Base-by-base conservation (phyloP, 139 green algal genomes). In the Chlorella sp. region DNA sequence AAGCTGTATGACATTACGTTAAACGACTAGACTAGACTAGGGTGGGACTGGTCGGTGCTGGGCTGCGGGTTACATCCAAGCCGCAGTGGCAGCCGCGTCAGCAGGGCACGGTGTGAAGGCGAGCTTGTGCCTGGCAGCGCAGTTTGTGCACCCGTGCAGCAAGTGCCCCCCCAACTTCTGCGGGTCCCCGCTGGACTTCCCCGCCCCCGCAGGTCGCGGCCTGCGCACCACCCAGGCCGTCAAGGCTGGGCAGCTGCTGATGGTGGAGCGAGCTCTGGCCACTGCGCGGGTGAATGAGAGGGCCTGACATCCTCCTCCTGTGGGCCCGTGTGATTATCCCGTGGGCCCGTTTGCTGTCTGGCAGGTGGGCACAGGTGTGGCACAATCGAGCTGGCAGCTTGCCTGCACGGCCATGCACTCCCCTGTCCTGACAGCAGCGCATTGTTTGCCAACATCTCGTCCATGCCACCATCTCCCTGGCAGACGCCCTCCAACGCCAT, bases 211-310 rank as follows among this genome's bases (percentile, higher is more conserved):
- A 34, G 77, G 77, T 0, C 39, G 77, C 19, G 77, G 77, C 77
- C 39, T 83, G 39, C 77, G 77, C 24, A 57, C 77, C 77, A 83
- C 77, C 24, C 14, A 3, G 11, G 77, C 77, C 1, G 77, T 83
- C 32, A 57, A 36, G 40, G 77, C 77, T 16, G 77, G 77, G 77
- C 39, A 83, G 77, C 77, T 83, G 77, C 77, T 83, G 39, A 40
- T 83, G 39, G 77, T 83, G 40, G 77, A 83, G 77, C 4, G 24
- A 22, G 77, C 77, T 4, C 77, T 83, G 77, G 77, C 77, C 4
- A 22, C 39, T 9, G 77, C 64, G 64, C 11, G 22, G 64, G 7
- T 9, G 48, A 5, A 57, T 57, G 48, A 5, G 68, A 76, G 68
- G 11, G 15, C 19, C 66, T 9, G 15, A 21, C 66, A 15, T 5